Evolutionary conservation across 148 eudicot genomes (phyloP), one percentile per base, ranked within the genome.

Genomic region (Cornus kousa): DNA sequence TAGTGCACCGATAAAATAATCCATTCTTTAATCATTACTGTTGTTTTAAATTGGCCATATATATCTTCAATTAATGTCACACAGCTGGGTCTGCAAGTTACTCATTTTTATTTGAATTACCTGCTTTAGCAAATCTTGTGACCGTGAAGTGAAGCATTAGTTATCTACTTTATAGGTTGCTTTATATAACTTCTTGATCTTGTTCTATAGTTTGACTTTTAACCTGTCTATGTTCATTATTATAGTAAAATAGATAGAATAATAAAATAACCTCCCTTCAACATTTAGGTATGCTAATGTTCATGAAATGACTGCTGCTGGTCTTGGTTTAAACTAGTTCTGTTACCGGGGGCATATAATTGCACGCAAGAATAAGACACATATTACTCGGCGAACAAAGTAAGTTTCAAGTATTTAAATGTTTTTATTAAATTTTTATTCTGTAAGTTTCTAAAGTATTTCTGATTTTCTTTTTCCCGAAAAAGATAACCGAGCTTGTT

Each of bases 291-390:
- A 88, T 83, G 95, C 95, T 50, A 93, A 93, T 85, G 97, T 95
- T 74, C 89, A 97, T 74, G 99, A 95, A 83, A 95, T 95, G 99
- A 95, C 93, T 75, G 92, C 97, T 22, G 94, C 95, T 83, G 99
- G 99, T 81, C 97, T 95, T 79, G 99, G 99, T 72, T 85, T 95
- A 82, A 95, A 95, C 87, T 91, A 90, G 80, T 95, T 82, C 78
- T 95, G 99, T 80, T 95, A 95, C 85, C 92, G 92, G 53, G 99
- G 97, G 69, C 93, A 91, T 81, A 93, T 95, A 83, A 77, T 90
- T 81, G 99, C 95, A 28, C 99, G 93, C 80, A 89, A 72, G 89
- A 95, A 95, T 70, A 89, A 82, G 88, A 81, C 16, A 23, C 88
- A 93, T 74, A 50, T 40, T 40, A 43, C 92, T 14, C 88, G 19